These are phyloP conservation scores for Cephalotrichum gorgonifer DNA, from an alignment of 2,329 filamentous ascomycete species.

Conservation along the genomic window DNA sequence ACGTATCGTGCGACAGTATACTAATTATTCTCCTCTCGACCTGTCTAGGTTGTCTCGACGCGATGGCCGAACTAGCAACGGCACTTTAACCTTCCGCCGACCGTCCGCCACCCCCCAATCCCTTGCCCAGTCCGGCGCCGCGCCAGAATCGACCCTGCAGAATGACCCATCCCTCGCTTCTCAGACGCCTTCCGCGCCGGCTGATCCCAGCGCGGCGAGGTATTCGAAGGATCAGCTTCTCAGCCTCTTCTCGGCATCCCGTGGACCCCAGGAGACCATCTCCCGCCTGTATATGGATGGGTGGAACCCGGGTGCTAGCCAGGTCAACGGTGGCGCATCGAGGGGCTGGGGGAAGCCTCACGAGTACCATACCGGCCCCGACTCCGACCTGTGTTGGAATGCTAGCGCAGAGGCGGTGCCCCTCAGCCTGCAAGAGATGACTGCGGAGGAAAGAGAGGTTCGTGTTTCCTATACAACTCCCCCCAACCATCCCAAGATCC, in stretches of 20 bases:
- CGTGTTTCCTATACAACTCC: constrained; percentile 18
- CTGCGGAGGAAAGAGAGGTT: constrained; percentile 49
- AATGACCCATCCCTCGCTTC: constrained; percentile 20
- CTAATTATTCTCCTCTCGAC: constrained; percentile 8
- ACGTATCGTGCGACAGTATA: no score
- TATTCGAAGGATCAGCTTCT: constrained; percentile 76
- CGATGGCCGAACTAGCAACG: constrained; percentile 44
- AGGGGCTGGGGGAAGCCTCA: constrained; percentile 68
- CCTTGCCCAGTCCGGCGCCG: constrained; percentile 21
- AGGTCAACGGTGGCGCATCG: constrained; percentile 51
- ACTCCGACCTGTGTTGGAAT: constrained; percentile 92
- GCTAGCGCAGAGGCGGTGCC: constrained; percentile 58
- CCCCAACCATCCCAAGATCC: background rate
- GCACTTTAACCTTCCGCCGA: constrained; percentile 55
- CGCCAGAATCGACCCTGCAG: background rate
- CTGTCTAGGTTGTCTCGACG: background rate
- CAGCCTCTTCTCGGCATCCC: constrained; percentile 49
- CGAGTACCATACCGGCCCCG: constrained; percentile 63
- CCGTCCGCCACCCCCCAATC: constrained; percentile 47
- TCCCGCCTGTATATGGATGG: constrained; percentile 60
- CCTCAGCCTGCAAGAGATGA: constrained; percentile 62
- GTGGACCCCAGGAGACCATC: constrained; percentile 27
- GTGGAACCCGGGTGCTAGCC: constrained; percentile 60
- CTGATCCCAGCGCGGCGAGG: constrained; percentile 37
- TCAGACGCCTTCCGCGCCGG: constrained; percentile 9